A percentile compares a stretch with the other conserved stretches of the same genome.
Conservation (phyloP, 352 stramenopile species). For the Globisporangium orthogonon region DNA sequence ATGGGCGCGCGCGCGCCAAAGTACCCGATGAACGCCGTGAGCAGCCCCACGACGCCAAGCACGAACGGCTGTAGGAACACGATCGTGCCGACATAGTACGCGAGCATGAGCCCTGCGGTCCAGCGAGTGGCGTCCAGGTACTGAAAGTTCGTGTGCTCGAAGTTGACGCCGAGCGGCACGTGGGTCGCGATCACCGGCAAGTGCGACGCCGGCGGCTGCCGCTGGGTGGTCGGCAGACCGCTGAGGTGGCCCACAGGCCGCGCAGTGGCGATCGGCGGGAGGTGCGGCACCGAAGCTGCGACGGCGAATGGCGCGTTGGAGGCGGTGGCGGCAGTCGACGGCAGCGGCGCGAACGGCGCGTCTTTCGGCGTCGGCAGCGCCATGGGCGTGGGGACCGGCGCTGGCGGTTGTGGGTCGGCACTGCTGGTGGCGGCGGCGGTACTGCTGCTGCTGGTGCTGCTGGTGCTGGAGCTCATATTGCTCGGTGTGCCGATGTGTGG, state of each 20-base stretch:
- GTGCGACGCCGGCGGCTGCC: conserved; percentile 8
- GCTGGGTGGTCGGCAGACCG: conserved; percentile 30
- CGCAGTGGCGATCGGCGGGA: conserved; percentile 39
- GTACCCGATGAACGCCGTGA: conserved; percentile 63
- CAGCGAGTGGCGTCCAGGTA: conserved; percentile 58
- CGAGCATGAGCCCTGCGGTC: conserved; percentile 52
- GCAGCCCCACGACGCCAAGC: conserved; percentile 42
- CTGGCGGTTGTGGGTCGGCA: background rate
- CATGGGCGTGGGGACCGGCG: conserved; percentile 1
- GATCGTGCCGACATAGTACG: conserved; percentile 62
- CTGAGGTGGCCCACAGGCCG: conserved; percentile 30
- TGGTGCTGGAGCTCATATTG: background rate
- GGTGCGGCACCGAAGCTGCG: background rate
- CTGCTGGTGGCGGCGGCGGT: background rate
- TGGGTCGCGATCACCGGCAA: conserved; percentile 29
- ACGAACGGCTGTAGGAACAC: conserved; percentile 74
- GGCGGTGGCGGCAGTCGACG: background rate
- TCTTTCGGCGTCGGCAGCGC: conserved; percentile 6
- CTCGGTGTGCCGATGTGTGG: background rate
- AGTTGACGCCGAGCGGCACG: conserved; percentile 16
- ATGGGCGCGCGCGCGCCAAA: conserved; percentile 53
- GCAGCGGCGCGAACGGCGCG: conserved; percentile 8
- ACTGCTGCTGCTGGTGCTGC: no score
- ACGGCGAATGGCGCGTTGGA: conserved; percentile 23
- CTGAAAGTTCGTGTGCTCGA: conserved; percentile 44